These are phyloP conservation scores for Tetrapyrgos nigripes DNA, from an alignment of 1,284 basidiomycete genomes.

Conservation along the genomic window DNA sequence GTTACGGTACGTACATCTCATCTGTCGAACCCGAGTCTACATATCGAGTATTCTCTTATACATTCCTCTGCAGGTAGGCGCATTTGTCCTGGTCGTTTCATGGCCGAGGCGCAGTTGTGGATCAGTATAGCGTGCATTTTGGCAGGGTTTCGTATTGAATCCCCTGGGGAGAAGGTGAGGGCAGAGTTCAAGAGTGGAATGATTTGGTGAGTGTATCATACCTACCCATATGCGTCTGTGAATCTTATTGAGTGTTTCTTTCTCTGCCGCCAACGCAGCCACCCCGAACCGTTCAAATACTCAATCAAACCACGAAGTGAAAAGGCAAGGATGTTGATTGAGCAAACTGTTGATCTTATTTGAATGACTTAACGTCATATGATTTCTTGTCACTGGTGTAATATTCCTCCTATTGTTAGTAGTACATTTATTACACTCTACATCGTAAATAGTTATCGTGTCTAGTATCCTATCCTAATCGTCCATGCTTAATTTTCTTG, in stretches of 20 bases:
- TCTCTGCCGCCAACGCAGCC: constrained; percentile 6
- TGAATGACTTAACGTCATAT: neutral
- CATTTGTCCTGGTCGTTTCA: constrained; percentile 22
- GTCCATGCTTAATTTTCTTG: constrained; percentile 34
- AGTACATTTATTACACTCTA: no score
- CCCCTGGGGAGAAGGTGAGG: constrained; percentile 10
- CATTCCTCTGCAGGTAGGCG: no score
- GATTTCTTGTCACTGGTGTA: no score
- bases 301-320: constrained; percentile 17
- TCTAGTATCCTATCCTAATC: neutral
- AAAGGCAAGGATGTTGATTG: constrained; percentile 13
- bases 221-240: neutral
- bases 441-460: neutral
- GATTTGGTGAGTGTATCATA: constrained; percentile 14
- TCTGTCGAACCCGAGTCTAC: neutral
- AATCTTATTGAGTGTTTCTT: neutral
- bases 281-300: constrained; percentile 19
- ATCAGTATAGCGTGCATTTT: constrained; percentile 24
- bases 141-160: constrained; percentile 13
- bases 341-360: constrained; percentile 19
- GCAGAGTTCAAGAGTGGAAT: constrained; percentile 18
- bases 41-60: neutral
- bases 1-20: constrained; percentile 18
- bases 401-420: no score
- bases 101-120: constrained; percentile 25